A percentile compares a stretch with the other conserved stretches of the same genome.
phyloP scores from a whole-genome alignment of 2,329 filamentous ascomycete species.

The Alternaria angustiovoidea region DNA sequence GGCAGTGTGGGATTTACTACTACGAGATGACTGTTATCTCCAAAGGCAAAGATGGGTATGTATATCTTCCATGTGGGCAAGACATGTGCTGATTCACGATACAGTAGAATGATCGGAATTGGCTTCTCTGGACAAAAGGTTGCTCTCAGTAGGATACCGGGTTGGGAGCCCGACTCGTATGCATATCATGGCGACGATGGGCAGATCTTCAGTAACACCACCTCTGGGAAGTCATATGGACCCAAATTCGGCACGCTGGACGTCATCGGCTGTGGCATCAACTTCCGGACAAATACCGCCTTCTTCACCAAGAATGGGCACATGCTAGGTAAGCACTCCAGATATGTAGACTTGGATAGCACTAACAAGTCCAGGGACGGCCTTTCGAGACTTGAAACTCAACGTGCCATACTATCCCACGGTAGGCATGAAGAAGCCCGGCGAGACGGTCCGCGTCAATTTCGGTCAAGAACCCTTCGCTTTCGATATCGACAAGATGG shows the following conservation, averaged over 20 bases:
- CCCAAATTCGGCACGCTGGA: slow-evolving; percentile 67
- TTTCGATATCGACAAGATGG: slow-evolving; percentile 89
- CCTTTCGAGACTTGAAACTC: slow-evolving; percentile 71
- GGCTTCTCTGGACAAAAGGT: slow-evolving; percentile 69
- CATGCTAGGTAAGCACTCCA: slow-evolving; percentile 58
- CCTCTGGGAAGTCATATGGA: slow-evolving; percentile 65
- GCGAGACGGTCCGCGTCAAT: slow-evolving; percentile 67
- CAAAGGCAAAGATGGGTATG: slow-evolving; percentile 73
- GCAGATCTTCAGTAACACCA: slow-evolving; percentile 67
- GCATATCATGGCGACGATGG: slow-evolving; percentile 74
- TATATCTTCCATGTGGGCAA: slow-evolving; percentile 40
- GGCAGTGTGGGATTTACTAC: slow-evolving; percentile 93
- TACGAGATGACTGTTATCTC: slow-evolving; percentile 77
- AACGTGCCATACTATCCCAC: slow-evolving; percentile 70
- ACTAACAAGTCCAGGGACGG: slow-evolving; percentile 63
- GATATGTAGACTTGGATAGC: neutral
- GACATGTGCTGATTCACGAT: slow-evolving; percentile 27
- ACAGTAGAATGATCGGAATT: slow-evolving; percentile 60
- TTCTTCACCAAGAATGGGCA: slow-evolving; percentile 73
- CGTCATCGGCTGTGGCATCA: slow-evolving; percentile 70
- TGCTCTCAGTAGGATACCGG: slow-evolving; percentile 67
- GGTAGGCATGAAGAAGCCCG: slow-evolving; percentile 71
- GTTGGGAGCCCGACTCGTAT: slow-evolving; percentile 72
- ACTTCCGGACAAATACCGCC: slow-evolving; percentile 67
- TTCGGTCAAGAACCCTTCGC: slow-evolving; percentile 78